A percentile compares a stretch with the other conserved stretches of the same genome.
Evolutionary conservation across 2,329 filamentous ascomycete genomes (phyloP).

Genomic region (Cladosporium velox): DNA sequence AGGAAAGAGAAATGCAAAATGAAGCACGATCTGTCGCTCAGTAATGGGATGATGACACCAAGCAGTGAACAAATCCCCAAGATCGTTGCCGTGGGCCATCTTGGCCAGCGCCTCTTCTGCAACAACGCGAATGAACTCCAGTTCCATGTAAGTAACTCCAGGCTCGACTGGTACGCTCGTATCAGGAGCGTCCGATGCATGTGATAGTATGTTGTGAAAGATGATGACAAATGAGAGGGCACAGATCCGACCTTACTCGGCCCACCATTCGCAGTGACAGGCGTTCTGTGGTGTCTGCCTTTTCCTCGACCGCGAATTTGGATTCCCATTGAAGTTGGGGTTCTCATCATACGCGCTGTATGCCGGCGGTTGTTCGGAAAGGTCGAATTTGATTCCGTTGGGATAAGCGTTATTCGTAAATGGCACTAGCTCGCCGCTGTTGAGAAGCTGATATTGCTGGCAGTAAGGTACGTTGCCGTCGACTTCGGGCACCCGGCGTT

Average conservation of each 20-base stretch:
- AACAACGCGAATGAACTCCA: constrained; percentile 13
- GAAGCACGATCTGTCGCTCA: not conserved
- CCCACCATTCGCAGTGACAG: constrained; percentile 18
- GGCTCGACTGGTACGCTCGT: not conserved
- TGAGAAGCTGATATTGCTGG: constrained; percentile 63
- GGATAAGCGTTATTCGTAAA: not conserved
- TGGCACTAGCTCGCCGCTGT: constrained; percentile 43
- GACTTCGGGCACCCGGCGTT: constrained; percentile 56
- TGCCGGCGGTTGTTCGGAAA: constrained; percentile 6
- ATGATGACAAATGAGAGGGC: not conserved
- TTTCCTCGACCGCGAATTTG: not conserved
- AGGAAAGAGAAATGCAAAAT: not conserved
- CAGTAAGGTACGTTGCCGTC: constrained; percentile 59
- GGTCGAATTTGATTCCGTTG: constrained; percentile 8
- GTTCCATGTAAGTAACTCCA: constrained; percentile 11
- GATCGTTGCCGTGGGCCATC: constrained; percentile 8
- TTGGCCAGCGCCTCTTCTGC: constrained; percentile 9
- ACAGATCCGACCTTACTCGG: not conserved
- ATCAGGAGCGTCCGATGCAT: not conserved
- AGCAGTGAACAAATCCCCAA: not conserved
- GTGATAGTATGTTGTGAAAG: not conserved
- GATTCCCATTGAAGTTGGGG: not conserved
- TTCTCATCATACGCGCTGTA: constrained; percentile 13
- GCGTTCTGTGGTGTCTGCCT: constrained; percentile 1
- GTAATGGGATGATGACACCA: not conserved